Conservation (phyloP, 2,329 filamentous ascomycete species). For the Paecilomyces variotii region DNA sequence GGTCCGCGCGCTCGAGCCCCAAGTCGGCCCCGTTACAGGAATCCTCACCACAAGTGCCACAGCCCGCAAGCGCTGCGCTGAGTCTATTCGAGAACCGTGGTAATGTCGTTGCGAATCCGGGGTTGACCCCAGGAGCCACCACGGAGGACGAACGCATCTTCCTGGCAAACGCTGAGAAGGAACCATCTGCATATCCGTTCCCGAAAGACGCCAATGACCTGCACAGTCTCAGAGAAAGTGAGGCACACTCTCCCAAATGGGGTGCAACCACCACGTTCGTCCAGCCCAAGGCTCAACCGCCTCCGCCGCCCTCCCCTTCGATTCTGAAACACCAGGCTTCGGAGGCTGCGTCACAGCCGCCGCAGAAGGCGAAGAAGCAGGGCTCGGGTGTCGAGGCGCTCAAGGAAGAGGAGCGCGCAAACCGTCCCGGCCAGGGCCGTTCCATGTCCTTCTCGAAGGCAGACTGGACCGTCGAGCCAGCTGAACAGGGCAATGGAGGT, state of each 20-base stretch:
- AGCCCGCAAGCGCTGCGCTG: slow-evolving; percentile 15
- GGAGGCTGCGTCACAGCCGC: background rate
- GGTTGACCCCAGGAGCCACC: slow-evolving; percentile 33
- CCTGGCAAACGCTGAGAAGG: slow-evolving; percentile 16
- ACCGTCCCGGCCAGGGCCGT: slow-evolving; percentile 44
- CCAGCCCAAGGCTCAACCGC: slow-evolving; percentile 70
- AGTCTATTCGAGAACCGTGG: slow-evolving; percentile 28
- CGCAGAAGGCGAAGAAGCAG: slow-evolving; percentile 5
- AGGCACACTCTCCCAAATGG: slow-evolving; percentile 71
- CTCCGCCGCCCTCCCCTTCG: slow-evolving; percentile 64
- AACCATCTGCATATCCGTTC: slow-evolving; percentile 22
- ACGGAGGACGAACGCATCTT: slow-evolving; percentile 38
- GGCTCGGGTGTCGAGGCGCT: slow-evolving; percentile 9
- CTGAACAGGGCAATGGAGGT: slow-evolving; percentile 87
- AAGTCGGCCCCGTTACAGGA: slow-evolving; percentile 4
- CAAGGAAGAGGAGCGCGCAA: slow-evolving; percentile 15
- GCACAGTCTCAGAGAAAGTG: slow-evolving; percentile 57
- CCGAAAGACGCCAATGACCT: slow-evolving; percentile 28
- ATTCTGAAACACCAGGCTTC: slow-evolving; percentile 59
- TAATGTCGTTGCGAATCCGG: slow-evolving; percentile 13
- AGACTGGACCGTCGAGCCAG: slow-evolving; percentile 73
- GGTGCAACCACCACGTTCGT: slow-evolving; percentile 57
- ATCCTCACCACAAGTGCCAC: background rate
- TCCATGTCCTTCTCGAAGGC: slow-evolving; percentile 64
- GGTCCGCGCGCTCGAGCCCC: slow-evolving; percentile 32